Conservation (phyloP, 2,329 filamentous ascomycete species). For the Graphiopsis chlorocephala region DNA sequence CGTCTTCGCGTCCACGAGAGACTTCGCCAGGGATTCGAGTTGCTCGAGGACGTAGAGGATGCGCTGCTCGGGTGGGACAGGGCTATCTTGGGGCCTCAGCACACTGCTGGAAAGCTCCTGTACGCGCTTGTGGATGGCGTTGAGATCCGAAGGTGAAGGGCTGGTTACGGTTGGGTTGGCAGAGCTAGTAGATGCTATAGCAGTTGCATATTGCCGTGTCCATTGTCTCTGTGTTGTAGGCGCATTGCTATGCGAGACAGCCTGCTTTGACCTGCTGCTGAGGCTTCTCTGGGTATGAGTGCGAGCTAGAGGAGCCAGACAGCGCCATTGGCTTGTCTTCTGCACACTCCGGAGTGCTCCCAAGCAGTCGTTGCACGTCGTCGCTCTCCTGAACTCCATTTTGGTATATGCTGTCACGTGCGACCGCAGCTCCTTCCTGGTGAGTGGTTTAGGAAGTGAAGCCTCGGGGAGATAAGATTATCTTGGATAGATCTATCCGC, state of each 20-base stretch:
- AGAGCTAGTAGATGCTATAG: slow-evolving; percentile 36
- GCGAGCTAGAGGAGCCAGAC: background rate
- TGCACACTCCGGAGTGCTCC: background rate
- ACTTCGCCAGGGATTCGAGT: slow-evolving; percentile 27
- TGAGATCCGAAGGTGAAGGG: slow-evolving; percentile 17
- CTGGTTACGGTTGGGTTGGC: background rate
- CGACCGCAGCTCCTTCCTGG: background rate
- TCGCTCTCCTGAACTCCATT: slow-evolving; percentile 22
- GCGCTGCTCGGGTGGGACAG: slow-evolving; percentile 30
- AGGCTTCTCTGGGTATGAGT: background rate
- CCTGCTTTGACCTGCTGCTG: background rate
- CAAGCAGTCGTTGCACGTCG: slow-evolving; percentile 22
- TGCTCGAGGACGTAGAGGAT: slow-evolving; percentile 35
- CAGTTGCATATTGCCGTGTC: slow-evolving; percentile 27
- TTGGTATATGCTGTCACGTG: background rate
- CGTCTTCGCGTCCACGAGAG: slow-evolving; percentile 24
- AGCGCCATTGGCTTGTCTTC: slow-evolving; percentile 5
- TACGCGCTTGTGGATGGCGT: slow-evolving; percentile 28
- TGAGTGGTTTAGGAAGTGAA: background rate
- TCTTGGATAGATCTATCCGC: background rate
- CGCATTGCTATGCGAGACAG: background rate
- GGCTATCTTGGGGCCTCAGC: slow-evolving; percentile 24
- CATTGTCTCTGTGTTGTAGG: background rate
- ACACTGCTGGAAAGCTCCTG: slow-evolving; percentile 28
- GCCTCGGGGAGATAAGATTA: background rate